phyloP scores from a whole-genome alignment of 2,329 filamentous ascomycete species.

The Thelonectria blattea region DNA sequence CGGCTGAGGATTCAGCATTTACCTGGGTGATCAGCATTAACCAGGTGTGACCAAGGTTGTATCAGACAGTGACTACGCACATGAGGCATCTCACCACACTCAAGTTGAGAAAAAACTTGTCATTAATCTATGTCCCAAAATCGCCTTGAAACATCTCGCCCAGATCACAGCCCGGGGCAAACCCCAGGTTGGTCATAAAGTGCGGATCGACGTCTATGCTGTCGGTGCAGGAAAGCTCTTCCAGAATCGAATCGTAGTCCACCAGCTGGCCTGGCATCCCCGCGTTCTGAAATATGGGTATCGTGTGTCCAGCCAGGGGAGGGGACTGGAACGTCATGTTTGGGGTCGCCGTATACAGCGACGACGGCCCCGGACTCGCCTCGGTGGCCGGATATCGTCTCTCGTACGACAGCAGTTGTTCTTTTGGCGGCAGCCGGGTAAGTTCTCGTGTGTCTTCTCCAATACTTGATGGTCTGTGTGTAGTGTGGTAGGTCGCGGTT shows the following conservation, averaged over 20 bases:
- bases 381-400: slow-evolving; percentile 30
- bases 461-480: slow-evolving; percentile 30
- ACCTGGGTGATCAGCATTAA: too few relatives aligned
- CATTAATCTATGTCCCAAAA: slow-evolving; percentile 44
- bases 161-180: slow-evolving; percentile 66
- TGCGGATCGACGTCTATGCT: slow-evolving; percentile 62
- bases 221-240: slow-evolving; percentile 56
- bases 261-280: slow-evolving; percentile 38
- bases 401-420: slow-evolving; percentile 29
- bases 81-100: too few relatives aligned
- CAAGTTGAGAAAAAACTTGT: too few relatives aligned
- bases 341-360: slow-evolving; percentile 36
- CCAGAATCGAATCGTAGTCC: slow-evolving; percentile 59
- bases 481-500: slow-evolving; percentile 36
- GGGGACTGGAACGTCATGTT: slow-evolving; percentile 36
- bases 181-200: slow-evolving; percentile 71
- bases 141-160: slow-evolving; percentile 56
- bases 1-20: too few relatives aligned
- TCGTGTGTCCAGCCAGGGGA: slow-evolving; percentile 27
- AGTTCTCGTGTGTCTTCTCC: slow-evolving; percentile 33
- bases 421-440: slow-evolving; percentile 27
- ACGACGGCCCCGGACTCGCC: slow-evolving; percentile 30
- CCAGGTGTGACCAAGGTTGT: too few relatives aligned
- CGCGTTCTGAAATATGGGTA: slow-evolving; percentile 30
- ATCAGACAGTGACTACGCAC: too few relatives aligned